A percentile compares a stretch with the other conserved stretches of the same genome.
These are phyloP conservation scores for Alternaria gaisen DNA, from an alignment of 2,329 filamentous ascomycete species.

Conservation along the genomic window DNA sequence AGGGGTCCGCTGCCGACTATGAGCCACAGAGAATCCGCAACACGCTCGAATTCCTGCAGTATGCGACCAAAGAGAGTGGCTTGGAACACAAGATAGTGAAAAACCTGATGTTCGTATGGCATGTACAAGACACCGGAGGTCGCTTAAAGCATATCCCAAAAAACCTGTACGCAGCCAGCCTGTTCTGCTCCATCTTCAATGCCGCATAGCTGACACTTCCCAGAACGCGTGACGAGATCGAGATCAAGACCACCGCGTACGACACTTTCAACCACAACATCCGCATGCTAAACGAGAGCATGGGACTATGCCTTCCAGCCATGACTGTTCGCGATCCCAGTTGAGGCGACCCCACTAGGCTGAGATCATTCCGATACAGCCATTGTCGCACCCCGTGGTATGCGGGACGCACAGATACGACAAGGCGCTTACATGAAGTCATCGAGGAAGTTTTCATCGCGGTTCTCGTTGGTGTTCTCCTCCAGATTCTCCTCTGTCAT, in stretches of 20 bases:
- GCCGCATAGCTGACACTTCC: constrained; percentile 1
- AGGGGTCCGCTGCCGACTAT: constrained; percentile 40
- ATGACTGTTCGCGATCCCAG: constrained; percentile 42
- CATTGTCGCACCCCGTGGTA: constrained; percentile 13
- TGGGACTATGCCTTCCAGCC: constrained; percentile 67
- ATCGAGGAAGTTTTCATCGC: constrained; percentile 79
- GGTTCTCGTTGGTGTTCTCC: constrained; percentile 83
- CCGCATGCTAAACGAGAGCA: constrained; percentile 76
- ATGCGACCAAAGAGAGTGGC: constrained; percentile 69
- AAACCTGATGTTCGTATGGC: constrained; percentile 67
- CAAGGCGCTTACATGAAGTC: constrained; percentile 69
- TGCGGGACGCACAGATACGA: neutral
- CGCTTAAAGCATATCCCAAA: constrained; percentile 41
- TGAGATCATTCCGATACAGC: constrained; percentile 17
- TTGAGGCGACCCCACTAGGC: constrained; percentile 15
- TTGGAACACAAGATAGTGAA: constrained; percentile 77
- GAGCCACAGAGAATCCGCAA: constrained; percentile 62
- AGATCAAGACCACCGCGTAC: constrained; percentile 55
- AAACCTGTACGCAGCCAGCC: constrained; percentile 25
- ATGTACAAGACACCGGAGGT: constrained; percentile 50
- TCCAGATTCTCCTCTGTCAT: constrained; percentile 85
- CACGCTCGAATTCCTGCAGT: constrained; percentile 75
- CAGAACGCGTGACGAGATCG: constrained; percentile 38
- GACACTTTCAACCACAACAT: constrained; percentile 74
- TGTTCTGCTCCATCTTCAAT: neutral